Evolutionary conservation across 306 rosid species (phyloP).

Genomic region (Ormosia emarginata): DNA sequence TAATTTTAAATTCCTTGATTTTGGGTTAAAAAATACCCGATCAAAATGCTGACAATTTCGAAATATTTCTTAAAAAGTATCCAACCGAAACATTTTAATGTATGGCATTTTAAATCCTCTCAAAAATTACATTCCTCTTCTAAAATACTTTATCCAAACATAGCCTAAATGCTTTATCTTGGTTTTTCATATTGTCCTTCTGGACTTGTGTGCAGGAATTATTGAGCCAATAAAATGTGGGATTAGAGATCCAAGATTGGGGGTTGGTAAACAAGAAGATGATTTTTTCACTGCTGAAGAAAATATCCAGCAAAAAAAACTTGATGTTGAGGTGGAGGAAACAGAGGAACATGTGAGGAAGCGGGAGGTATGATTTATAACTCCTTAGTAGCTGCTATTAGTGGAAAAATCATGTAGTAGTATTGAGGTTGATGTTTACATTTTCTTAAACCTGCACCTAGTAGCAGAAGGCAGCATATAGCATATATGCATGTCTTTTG

Average conservation of each 20-base stretch:
- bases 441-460: constrained; percentile 76
- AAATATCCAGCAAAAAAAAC: constrained; percentile 83
- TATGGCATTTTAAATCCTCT: too few species aligned
- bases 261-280: constrained; percentile 92
- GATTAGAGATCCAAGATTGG: constrained; percentile 88
- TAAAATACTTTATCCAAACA: too few species aligned
- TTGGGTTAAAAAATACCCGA: too few species aligned
- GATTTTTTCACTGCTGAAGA: constrained; percentile 96
- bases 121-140: too few species aligned
- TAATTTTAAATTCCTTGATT: too few species aligned
- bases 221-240: constrained; percentile 90
- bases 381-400: constrained; percentile 22
- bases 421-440: constrained; percentile 78
- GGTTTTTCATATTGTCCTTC: constrained; percentile 1
- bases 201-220: constrained; percentile 55
- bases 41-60: too few species aligned
- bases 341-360: constrained; percentile 79
- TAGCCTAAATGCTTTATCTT: not conserved
- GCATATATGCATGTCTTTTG: constrained; percentile 88
- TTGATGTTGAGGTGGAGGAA: constrained; percentile 87
- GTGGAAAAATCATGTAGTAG: constrained; percentile 40
- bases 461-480: constrained; percentile 98
- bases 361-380: constrained; percentile 78
- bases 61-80: too few species aligned
- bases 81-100: too few species aligned